Evolutionary conservation across 805 yeast species (phyloP).

Genomic region (Hanseniaspora meyeri): DNA sequence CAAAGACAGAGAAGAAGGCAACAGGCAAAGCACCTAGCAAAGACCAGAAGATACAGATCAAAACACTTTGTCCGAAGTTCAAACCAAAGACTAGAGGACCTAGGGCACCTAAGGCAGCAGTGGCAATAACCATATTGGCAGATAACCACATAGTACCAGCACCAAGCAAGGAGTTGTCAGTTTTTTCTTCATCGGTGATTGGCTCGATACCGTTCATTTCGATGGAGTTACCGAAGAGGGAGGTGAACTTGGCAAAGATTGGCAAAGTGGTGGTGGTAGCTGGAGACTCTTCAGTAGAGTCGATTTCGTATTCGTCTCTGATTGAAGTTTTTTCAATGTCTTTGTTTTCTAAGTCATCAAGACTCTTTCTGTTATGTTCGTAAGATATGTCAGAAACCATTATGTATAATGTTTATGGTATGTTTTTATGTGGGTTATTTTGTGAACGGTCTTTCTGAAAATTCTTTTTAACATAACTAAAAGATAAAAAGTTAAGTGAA

Average conservation of each 20-base stretch:
- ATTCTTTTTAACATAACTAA: not conserved
- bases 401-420: not conserved
- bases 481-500: no score
- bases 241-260: slow-evolving; percentile 19
- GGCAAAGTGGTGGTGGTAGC: slow-evolving; percentile 14
- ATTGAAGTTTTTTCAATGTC: slow-evolving; percentile 3
- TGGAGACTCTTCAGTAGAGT: slow-evolving; percentile 7
- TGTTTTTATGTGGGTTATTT: not conserved
- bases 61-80: slow-evolving; percentile 60
- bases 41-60: slow-evolving; percentile 60
- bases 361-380: slow-evolving; percentile 3
- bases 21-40: slow-evolving; percentile 63
- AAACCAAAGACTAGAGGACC: slow-evolving; percentile 53
- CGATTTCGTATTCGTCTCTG: slow-evolving; percentile 1
- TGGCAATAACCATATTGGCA: slow-evolving; percentile 77
- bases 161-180: slow-evolving; percentile 48
- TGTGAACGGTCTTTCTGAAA: not conserved
- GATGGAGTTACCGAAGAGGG: slow-evolving; percentile 26
- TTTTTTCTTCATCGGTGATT: slow-evolving; percentile 66
- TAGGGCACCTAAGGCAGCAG: slow-evolving; percentile 64
- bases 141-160: slow-evolving; percentile 86
- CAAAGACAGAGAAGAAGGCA: slow-evolving; percentile 70
- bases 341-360: slow-evolving; percentile 8
- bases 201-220: slow-evolving; percentile 72
- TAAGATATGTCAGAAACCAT: slow-evolving; percentile 10